These are phyloP conservation scores for Plantago elongata DNA, from an alignment of 257 asterid genomes.

Conservation along the genomic window DNA sequence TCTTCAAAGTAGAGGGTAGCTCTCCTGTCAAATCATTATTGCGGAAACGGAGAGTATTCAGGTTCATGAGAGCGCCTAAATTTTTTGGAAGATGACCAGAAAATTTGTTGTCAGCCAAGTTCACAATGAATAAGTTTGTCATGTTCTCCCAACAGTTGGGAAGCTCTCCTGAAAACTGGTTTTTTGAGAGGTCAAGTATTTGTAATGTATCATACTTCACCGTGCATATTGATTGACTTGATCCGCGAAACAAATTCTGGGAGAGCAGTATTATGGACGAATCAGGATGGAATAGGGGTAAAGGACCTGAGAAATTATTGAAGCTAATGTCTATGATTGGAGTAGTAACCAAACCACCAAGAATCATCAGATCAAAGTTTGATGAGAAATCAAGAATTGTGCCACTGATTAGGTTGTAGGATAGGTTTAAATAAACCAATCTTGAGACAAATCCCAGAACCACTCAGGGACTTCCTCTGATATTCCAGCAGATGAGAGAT, in stretches of 20 bases:
- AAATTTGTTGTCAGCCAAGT: neutral
- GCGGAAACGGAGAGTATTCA: neutral
- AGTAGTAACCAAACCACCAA: too few relatives aligned
- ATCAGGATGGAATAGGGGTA: neutral
- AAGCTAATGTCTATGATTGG: neutral
- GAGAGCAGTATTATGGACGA: neutral
- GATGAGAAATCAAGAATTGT: neutral
- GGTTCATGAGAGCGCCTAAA: neutral
- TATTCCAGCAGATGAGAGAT: neutral
- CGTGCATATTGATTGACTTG: neutral
- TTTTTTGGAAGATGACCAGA: neutral
- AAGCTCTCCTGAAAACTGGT: neutral
- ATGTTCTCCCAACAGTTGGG: neutral
- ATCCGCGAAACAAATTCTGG: neutral
- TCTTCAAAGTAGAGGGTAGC: neutral
- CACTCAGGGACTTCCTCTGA: neutral
- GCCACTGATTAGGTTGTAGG: neutral
- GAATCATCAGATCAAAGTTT: neutral
- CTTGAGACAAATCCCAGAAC: neutral
- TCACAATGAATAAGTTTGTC: neutral
- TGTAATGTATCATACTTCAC: neutral
- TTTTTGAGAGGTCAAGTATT: constrained; percentile 4
- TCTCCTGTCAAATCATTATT: constrained; percentile 1
- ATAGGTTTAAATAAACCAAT: neutral
- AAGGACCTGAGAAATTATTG: neutral